Conservation (phyloP, 441 rosid species). For the Brassica hybrid region DNA sequence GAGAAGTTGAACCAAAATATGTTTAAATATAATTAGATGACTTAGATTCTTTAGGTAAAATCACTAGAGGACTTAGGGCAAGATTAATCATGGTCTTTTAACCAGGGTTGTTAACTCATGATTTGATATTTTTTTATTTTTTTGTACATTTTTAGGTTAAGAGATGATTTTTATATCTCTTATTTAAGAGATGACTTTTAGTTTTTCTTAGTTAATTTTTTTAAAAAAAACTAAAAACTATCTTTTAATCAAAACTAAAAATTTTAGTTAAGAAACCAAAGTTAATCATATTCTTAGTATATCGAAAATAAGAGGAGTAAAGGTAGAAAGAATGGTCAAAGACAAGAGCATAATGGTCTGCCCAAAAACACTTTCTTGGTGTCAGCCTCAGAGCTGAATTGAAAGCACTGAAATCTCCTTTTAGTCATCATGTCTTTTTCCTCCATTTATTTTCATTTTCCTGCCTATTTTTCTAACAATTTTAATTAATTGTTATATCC, state of each 20-base stretch:
- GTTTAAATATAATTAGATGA: not conserved
- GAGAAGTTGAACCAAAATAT: not conserved
- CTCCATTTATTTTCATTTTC: conserved; percentile 35
- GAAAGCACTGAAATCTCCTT: conserved; percentile 82
- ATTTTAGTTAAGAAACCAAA: too few relatives aligned
- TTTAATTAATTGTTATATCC: conserved; percentile 18
- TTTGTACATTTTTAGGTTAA: too few relatives aligned
- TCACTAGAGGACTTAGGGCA: not conserved
- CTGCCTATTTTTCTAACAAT: conserved; percentile 27
- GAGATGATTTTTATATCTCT: too few relatives aligned
- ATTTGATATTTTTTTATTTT: too few relatives aligned
- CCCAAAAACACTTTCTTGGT: conserved; percentile 61
- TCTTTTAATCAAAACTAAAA: too few relatives aligned
- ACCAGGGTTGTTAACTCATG: too few relatives aligned
- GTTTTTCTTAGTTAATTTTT: too few relatives aligned
- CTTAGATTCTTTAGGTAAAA: not conserved
- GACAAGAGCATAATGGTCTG: conserved; percentile 65
- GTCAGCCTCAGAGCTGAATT: conserved; percentile 77
- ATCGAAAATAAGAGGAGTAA: conserved; percentile 1
- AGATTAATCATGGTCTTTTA: too few relatives aligned
- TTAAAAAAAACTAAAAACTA: too few relatives aligned
- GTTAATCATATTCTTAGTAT: not conserved
- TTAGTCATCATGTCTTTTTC: conserved; percentile 57
- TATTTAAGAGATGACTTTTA: too few relatives aligned
- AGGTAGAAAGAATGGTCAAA: conserved; percentile 60